Evolutionary conservation across 306 rosid genomes (phyloP), one percentile per base, ranked within the genome.

Genomic region (Lotus japonicus): DNA sequence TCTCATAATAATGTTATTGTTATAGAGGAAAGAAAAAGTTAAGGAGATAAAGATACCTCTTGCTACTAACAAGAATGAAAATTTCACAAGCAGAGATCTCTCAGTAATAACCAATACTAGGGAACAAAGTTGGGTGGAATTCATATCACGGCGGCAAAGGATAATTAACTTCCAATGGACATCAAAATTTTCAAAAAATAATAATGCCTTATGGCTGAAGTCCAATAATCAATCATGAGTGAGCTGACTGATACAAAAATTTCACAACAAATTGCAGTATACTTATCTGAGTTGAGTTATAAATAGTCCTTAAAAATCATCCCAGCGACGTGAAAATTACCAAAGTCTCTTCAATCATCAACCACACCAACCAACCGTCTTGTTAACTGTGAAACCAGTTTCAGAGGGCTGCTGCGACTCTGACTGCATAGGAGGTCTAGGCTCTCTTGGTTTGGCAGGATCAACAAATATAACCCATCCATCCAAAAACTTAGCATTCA

Each of bases 391-490:
- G 79, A 83, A 88, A 13, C 98, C 97, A 0, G 81, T 21, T 58
- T 77, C 85, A 14, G 98, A 79, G 62, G 87, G 21, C 58, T 82
- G 21, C 58, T 82, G 82, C 18, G 88, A 49, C 57, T 77, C 83
- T 45, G 84, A 81, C 69, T 79, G 96, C 73, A 70, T 95, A 54
- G 95, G 90, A 43, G 91, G 87, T 70, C 86, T 85, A 0, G 84
- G 58, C 73, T 87, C 92, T 75, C 84, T 89, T 45, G 96, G 94
- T 28, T 88, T 94, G 65, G 97, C 98, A 50, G 98, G 97, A 70
- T 90, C 98, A 33, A 90, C 97, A 64, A 92, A 92, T 66, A 92
- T 92, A 75, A 90, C 96, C 97, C 98, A 94, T 16, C 97, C 98
- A 76, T 94, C 98, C 76, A 94, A 76, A 79, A 86, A 86, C 78